phyloP scores from a whole-genome alignment of 495 filamentous ascomycete species.

The Neurospora discreta region DNA sequence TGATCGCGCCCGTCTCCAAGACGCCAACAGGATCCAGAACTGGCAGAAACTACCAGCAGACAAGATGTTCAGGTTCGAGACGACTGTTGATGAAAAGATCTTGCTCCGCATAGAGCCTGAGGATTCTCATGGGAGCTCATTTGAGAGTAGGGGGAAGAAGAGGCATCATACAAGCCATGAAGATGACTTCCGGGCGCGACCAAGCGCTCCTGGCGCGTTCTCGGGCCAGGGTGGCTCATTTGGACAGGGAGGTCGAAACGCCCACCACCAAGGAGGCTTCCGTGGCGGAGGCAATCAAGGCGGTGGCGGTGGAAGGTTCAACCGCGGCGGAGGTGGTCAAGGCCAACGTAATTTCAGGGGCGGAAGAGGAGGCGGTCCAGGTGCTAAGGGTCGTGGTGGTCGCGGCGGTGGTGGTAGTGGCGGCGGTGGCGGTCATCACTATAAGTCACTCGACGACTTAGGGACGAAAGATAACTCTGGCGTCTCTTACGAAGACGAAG shows the following conservation, averaged over 20 bases:
- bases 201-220: slow-evolving; percentile 2
- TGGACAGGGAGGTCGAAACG: not conserved
- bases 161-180: slow-evolving; percentile 43
- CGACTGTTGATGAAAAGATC: slow-evolving; percentile 75
- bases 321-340: slow-evolving; percentile 10
- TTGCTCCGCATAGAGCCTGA: slow-evolving; percentile 71
- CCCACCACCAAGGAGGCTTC: not conserved
- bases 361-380: slow-evolving; percentile 12
- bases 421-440: slow-evolving; percentile 18
- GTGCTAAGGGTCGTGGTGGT: slow-evolving; percentile 9
- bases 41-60: slow-evolving; percentile 71
- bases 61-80: slow-evolving; percentile 58
- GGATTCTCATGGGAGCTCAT: slow-evolving; percentile 41
- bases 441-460: slow-evolving; percentile 31
- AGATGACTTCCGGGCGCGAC: slow-evolving; percentile 27
- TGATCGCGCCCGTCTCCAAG: slow-evolving; percentile 60
- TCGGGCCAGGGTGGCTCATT: not conserved
- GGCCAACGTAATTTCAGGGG: slow-evolving; percentile 22
- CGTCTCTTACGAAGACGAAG: slow-evolving; percentile 32
- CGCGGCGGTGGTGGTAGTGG: slow-evolving; percentile 24
- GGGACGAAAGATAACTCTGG: slow-evolving; percentile 27
- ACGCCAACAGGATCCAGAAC: slow-evolving; percentile 70
- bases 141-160: slow-evolving; percentile 48
- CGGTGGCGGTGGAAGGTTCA: not conserved
- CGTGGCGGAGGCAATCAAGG: not conserved